Base-by-base conservation (phyloP, 495 filamentous ascomycete species). In the Neurospora sp. region DNA sequence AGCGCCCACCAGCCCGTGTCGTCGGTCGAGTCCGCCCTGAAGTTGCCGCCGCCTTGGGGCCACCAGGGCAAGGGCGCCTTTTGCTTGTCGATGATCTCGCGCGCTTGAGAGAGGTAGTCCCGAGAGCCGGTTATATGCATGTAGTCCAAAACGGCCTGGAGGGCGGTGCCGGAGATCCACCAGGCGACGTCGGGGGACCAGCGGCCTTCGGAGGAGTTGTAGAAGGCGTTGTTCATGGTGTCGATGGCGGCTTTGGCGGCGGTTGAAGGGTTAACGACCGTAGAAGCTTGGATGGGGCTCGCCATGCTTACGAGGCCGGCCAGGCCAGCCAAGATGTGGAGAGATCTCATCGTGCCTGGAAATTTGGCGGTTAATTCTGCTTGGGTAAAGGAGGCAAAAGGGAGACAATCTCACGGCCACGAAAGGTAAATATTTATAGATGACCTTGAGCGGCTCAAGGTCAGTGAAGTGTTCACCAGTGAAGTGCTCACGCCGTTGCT, bases 1-100 rank as follows among this genome's bases (percentile, higher is more conserved):
- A 91, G 84, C 18, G 87, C 89, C 90, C 90, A 92, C 90, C 90
- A 91, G 4, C 81, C 88, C 72, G 90, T 90, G 77, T 92, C 90
- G 69, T 92, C 90, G 69, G 91, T 91, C 59, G 83, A 88, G 39
- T 87, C 85, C 62, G 86, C 88, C 12, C 88, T 81, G 73, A 87
- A 88, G 39, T 83, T 79, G 9, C 83, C 83, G 37, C 73, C 79
- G 2, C 81, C 82, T 38, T 80, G 75, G 5, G 81, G 79, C 82
- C 82, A 83, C 79, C 82, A 82, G 1, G 59, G 18, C 6, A 85
- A 69, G 3, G 82, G 80, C 4, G 70, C 77, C 16, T 78, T 75
- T 59, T 84, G 83, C 18, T 73, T 71, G 0, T 81, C 42, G 69
- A 85, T 81, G 11, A 80, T 82, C 38, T 76, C 38, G 8, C 70